A percentile compares a stretch with the other conserved stretches of the same genome.
phyloP scores from a whole-genome alignment of 2,329 filamentous ascomycete genomes.

The Purpureocillium lavendulum region DNA sequence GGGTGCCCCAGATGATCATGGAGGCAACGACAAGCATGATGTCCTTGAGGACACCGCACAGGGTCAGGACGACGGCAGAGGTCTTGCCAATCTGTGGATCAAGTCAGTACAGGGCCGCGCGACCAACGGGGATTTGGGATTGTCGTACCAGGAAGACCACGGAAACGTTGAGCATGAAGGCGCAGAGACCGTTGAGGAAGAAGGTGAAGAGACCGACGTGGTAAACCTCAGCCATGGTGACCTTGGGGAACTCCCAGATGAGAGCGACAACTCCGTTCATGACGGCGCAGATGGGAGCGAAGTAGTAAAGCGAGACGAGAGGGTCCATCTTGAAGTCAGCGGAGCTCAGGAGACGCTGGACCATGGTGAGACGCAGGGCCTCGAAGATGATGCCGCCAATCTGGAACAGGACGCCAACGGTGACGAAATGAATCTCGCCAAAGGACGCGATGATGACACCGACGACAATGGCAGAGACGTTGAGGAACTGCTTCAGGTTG shows the following conservation, averaged over 20 bases:
- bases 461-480: conserved; percentile 89
- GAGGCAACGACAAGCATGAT: conserved; percentile 73
- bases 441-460: conserved; percentile 92
- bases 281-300: conserved; percentile 72
- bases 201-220: conserved; percentile 66
- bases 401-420: conserved; percentile 73
- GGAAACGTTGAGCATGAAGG: conserved; percentile 76
- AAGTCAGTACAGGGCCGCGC: conserved; percentile 14
- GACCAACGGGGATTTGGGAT: conserved; percentile 6
- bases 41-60: conserved; percentile 83
- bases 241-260: conserved; percentile 62
- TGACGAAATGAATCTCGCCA: conserved; percentile 89
- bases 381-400: conserved; percentile 72
- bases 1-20: conserved; percentile 74
- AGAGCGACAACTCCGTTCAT: conserved; percentile 73
- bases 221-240: conserved; percentile 63
- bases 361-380: conserved; percentile 75
- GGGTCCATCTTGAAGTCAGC: conserved; percentile 90
- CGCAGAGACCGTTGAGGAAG: conserved; percentile 67
- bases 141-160: conserved; percentile 72
- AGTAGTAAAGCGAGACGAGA: conserved; percentile 83
- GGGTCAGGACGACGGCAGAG: conserved; percentile 75
- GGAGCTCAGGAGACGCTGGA: conserved; percentile 72
- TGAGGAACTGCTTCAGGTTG: conserved; percentile 79
- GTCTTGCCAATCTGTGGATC: conserved; percentile 74